phyloP scores from a whole-genome alignment of 2,329 filamentous ascomycete genomes.

The Ophiostoma australiae region DNA sequence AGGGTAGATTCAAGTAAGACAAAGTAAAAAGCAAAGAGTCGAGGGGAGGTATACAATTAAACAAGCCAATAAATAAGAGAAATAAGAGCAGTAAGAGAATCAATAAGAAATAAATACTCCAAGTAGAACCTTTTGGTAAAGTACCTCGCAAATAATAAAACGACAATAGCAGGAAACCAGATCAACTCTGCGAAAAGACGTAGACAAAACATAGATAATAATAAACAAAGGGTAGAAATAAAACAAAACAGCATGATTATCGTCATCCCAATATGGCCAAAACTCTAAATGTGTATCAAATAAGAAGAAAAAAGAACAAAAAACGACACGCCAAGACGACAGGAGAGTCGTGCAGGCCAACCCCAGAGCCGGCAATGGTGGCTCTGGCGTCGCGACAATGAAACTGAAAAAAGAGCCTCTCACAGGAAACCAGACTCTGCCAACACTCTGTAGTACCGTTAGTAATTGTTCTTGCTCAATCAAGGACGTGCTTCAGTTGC shows the following conservation, averaged over 20 bases:
- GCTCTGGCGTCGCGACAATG: not conserved
- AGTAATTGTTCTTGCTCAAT: slow-evolving; percentile 15
- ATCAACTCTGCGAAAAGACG: not conserved
- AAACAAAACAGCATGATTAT: slow-evolving; percentile 3
- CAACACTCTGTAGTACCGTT: slow-evolving; percentile 31
- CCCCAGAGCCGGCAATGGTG: not conserved
- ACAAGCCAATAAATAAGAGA: not conserved
- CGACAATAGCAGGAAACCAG: not conserved
- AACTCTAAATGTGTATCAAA: slow-evolving; percentile 25
- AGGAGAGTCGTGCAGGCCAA: not conserved
- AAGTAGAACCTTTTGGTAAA: not conserved
- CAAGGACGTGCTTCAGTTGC: not conserved
- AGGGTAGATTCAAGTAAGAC: not conserved
- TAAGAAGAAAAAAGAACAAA: slow-evolving; percentile 1
- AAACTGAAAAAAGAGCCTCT: slow-evolving; percentile 18
- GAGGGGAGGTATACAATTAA: not conserved
- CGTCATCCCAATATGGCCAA: slow-evolving; percentile 18
- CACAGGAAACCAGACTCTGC: slow-evolving; percentile 36
- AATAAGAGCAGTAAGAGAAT: too few relatives aligned
- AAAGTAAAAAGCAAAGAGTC: not conserved
- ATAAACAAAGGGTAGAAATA: not conserved
- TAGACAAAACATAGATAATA: not conserved
- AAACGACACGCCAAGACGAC: not conserved
- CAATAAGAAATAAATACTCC: not conserved
- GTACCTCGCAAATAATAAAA: not conserved